Evolutionary conservation across 306 rosid species (phyloP).

Genomic region (Pachyrhizus erosus): DNA sequence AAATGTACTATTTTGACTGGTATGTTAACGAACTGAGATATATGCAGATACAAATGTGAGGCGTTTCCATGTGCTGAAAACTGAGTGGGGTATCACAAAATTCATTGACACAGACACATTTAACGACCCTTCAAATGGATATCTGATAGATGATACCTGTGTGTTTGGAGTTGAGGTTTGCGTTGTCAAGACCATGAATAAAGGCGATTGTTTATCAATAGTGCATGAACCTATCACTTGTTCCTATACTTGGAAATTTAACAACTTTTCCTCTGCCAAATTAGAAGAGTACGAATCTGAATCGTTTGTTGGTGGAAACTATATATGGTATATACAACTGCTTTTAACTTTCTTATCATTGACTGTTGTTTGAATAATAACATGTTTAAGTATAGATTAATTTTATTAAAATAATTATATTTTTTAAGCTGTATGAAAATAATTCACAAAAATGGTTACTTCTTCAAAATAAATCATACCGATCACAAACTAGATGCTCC

Average conservation of each 20-base stretch:
- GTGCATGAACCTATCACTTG: not conserved
- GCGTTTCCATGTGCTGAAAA: conserved; percentile 42
- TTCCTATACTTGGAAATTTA: conserved; percentile 43
- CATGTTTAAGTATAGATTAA: not conserved
- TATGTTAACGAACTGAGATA: not conserved
- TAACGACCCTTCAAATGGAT: conserved; percentile 47
- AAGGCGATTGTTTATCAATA: conserved; percentile 42
- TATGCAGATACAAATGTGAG: conserved; percentile 40
- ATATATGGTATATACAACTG: conserved; percentile 46
- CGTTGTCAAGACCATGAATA: conserved; percentile 4
- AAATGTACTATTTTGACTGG: too few relatives aligned
- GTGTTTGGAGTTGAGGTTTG: conserved; percentile 54
- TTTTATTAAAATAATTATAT: too few relatives aligned
- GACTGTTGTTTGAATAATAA: not conserved
- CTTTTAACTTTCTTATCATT: not conserved
- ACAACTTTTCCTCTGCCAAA: not conserved
- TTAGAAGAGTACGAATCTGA: conserved; percentile 21
- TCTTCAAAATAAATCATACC: not conserved
- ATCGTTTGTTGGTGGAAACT: conserved; percentile 41
- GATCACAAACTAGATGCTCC: not conserved
- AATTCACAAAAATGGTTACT: too few relatives aligned
- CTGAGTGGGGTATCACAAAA: conserved; percentile 44
- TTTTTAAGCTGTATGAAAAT: too few relatives aligned
- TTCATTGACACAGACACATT: conserved; percentile 42
- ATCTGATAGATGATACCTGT: conserved; percentile 39